Conservation (phyloP, 2,329 filamentous ascomycete genomes). For the Hymenoscyphus scutula region DNA sequence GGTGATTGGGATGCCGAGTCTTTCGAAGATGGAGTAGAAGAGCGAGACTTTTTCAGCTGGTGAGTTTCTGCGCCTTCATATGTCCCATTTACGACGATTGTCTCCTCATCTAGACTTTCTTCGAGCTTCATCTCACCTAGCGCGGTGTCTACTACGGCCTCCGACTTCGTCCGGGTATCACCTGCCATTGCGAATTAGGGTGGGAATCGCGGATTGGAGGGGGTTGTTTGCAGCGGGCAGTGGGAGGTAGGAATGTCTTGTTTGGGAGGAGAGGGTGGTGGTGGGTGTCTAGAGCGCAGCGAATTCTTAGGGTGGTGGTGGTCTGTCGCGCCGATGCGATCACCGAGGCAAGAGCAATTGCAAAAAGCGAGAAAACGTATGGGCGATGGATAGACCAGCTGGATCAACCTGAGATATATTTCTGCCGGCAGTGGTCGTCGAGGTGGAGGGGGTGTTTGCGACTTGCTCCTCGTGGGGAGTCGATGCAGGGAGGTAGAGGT, state of each 20-base stretch:
- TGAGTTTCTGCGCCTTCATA: slow-evolving; percentile 21
- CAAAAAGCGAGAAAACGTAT: not conserved
- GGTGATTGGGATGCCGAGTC: slow-evolving; percentile 31
- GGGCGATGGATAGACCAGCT: not conserved
- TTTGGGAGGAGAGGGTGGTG: not conserved
- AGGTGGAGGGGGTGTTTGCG: slow-evolving; percentile 21
- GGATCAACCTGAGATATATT: slow-evolving; percentile 3
- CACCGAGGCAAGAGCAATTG: slow-evolving; percentile 1
- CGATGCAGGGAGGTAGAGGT: slow-evolving; percentile 14
- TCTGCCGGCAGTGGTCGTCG: slow-evolving; percentile 11
- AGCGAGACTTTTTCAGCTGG: slow-evolving; percentile 27
- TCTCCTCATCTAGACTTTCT: slow-evolving; percentile 17
- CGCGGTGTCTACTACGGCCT: slow-evolving; percentile 34
- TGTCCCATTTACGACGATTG: slow-evolving; percentile 27
- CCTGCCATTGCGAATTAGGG: slow-evolving; percentile 32
- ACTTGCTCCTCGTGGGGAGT: slow-evolving; percentile 10
- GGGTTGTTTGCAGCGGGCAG: slow-evolving; percentile 4
- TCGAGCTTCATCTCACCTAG: slow-evolving; percentile 37
- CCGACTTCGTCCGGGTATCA: slow-evolving; percentile 28
- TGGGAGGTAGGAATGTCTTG: not conserved
- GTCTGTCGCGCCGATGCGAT: not conserved
- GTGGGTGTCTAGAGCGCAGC: slow-evolving; percentile 3
- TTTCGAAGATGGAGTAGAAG: slow-evolving; percentile 26
- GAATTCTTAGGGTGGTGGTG: not conserved
- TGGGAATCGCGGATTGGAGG: not conserved